Conservation (phyloP, 176 grass and related monocot species). For the Ananas comosus region DNA sequence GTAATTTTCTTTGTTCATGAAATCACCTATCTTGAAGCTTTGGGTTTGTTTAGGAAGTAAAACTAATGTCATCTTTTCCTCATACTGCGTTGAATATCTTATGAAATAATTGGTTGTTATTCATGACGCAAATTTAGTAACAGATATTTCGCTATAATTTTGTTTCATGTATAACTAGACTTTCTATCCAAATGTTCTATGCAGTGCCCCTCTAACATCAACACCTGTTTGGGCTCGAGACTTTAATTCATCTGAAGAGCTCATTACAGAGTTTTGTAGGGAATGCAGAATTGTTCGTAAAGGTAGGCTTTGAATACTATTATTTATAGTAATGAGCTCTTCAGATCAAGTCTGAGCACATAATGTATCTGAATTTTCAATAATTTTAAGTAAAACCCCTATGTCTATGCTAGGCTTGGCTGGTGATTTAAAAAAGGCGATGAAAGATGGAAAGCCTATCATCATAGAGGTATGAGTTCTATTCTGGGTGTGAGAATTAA, state of each 20-base stretch:
- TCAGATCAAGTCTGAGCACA: too few species aligned
- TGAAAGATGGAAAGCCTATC: slow-evolving; percentile 99
- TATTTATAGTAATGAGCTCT: too few species aligned
- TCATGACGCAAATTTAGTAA: too few species aligned
- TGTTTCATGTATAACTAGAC: background rate
- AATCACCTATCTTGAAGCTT: background rate
- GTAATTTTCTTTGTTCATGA: slow-evolving; percentile 19
- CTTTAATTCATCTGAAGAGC: slow-evolving; percentile 81
- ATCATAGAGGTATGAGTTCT: slow-evolving; percentile 68
- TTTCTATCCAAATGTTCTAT: slow-evolving; percentile 8
- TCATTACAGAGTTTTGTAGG: slow-evolving; percentile 93
- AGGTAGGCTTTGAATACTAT: slow-evolving; percentile 29
- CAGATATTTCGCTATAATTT: too few species aligned
- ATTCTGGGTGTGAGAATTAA: background rate
- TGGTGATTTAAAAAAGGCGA: slow-evolving; percentile 98
- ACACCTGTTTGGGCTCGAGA: slow-evolving; percentile 87
- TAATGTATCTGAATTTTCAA: too few species aligned
- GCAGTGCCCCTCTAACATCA: slow-evolving; percentile 82
- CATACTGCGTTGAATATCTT: too few species aligned
- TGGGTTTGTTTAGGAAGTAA: too few species aligned
- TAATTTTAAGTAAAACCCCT: slow-evolving; percentile 1
- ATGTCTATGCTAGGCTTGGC: slow-evolving; percentile 52
- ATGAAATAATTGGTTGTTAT: too few species aligned
- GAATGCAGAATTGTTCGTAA: slow-evolving; percentile 98
- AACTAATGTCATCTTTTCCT: too few species aligned